Percentiles rank a stretch among this genome's conserved stretches.
These are phyloP conservation scores for Wolfiporia cocos DNA, from an alignment of 1,284 basidiomycete genomes.

Conservation along the genomic window DNA sequence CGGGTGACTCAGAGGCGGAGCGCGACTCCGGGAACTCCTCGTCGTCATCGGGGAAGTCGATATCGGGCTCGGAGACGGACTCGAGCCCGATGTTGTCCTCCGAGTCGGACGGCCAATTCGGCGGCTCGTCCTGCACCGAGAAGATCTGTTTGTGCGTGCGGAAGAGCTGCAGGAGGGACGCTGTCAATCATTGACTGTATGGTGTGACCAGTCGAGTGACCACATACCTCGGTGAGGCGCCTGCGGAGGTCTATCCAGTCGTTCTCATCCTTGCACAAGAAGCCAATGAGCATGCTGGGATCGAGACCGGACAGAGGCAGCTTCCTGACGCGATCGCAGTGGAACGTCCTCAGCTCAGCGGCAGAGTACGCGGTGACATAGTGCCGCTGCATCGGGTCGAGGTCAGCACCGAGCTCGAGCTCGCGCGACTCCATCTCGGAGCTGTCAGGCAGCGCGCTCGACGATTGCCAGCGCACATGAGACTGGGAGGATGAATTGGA, in stretches of 20 bases:
- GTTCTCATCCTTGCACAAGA: slow-evolving; percentile 75
- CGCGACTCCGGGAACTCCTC: slow-evolving; percentile 38
- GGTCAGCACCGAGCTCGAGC: slow-evolving; percentile 29
- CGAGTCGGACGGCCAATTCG: slow-evolving; percentile 70
- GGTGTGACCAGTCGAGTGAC: too few relatives aligned
- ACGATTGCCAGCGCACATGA: slow-evolving; percentile 28
- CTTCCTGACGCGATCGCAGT: slow-evolving; percentile 90
- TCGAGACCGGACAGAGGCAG: slow-evolving; percentile 90
- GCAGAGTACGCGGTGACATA: slow-evolving; percentile 58
- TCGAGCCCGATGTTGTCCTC: slow-evolving; percentile 78
- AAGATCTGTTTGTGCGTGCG: slow-evolving; percentile 75
- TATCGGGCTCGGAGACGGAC: slow-evolving; percentile 71
- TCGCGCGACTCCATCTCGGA: slow-evolving; percentile 33
- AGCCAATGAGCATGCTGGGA: slow-evolving; percentile 95
- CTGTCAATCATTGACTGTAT: too few relatives aligned
- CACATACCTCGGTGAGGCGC: slow-evolving; percentile 61
- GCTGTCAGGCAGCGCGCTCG: slow-evolving; percentile 25
- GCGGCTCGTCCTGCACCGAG: slow-evolving; percentile 80
- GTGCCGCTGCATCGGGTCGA: slow-evolving; percentile 47
- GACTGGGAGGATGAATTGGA: slow-evolving; percentile 28
- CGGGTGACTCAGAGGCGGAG: slow-evolving; percentile 24
- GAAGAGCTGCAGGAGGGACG: slow-evolving; percentile 33
- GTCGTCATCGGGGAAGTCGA: slow-evolving; percentile 41
- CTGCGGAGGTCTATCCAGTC: slow-evolving; percentile 83
- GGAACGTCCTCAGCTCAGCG: slow-evolving; percentile 80